These are phyloP conservation scores for Conticribra weissflogii DNA, from an alignment of 108 stramenopile genomes.

Conservation along the genomic window DNA sequence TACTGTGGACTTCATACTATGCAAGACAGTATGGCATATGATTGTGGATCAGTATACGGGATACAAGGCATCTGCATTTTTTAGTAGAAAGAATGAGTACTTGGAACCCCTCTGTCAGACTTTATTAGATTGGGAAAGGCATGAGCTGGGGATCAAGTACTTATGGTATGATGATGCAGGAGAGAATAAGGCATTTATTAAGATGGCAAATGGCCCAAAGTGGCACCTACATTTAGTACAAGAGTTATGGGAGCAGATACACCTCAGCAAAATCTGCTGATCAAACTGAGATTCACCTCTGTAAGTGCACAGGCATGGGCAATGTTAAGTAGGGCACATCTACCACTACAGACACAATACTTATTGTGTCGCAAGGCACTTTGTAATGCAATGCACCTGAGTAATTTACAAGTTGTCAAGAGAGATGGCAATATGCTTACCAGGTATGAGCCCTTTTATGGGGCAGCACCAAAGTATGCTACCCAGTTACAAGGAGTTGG, in stretches of 20 bases:
- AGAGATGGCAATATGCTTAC: conserved; percentile 12
- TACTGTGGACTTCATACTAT: not conserved
- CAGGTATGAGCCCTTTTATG: conserved; percentile 4
- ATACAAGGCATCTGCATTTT: conserved; percentile 7
- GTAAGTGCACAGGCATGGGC: conserved; percentile 1
- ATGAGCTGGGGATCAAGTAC: conserved; percentile 3
- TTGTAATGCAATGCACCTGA: conserved; percentile 17
- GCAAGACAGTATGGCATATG: conserved; percentile 28
- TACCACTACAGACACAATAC: conserved; percentile 2
- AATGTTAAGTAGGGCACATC: conserved; percentile 4
- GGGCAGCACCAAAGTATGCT: not conserved
- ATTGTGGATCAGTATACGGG: conserved; percentile 27
- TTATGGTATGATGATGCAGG: conserved; percentile 38
- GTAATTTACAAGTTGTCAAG: conserved; percentile 16
- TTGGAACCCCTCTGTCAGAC: not conserved
- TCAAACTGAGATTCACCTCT: conserved; percentile 34
- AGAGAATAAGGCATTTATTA: conserved; percentile 34
- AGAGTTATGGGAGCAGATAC: conserved; percentile 35
- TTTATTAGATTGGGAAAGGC: not conserved
- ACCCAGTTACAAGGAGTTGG: conserved; percentile 13
- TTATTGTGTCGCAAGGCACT: conserved; percentile 6
- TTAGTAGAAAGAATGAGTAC: conserved; percentile 13
- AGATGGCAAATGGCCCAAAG: conserved; percentile 5
- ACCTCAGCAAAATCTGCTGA: conserved; percentile 40
- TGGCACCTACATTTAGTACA: conserved; percentile 21